Base-by-base conservation (phyloP, 371 early-diverging fungal genomes). In the Umbelopsis sp. region DNA sequence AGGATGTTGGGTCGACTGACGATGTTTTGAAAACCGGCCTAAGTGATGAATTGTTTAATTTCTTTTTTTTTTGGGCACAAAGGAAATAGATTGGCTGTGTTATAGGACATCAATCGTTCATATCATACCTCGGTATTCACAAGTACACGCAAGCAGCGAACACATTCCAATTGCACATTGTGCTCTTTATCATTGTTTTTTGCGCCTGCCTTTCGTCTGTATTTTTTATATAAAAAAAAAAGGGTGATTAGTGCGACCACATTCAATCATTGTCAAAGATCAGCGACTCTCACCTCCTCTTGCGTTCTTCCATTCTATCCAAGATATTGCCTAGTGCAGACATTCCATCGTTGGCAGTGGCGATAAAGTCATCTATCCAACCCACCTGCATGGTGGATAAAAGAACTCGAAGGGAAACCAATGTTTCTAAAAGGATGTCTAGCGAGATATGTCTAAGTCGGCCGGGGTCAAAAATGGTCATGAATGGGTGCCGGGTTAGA, bases 341-440 rank as follows among this genome's bases (percentile, higher is more conserved):
- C 8, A 82, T 63, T 7, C 85, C 83, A 53, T 79, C 79, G 51
- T 83, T 79, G 3, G 77, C 67, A 16, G 76, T 72, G 16, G 88
- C 84, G 10, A 90, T 68, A 66, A 90, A 90, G 62, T 83, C 81
- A 18, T 83, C 79, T 6, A 87, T 84, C 89, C 89, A 90, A 4
- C 86, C 76, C 16, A 86, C 53, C 41, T 81, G 81, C 14, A 80
- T 86, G 2, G 85, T 83, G 0, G 86, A 77, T 8, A 89, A 71
- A 0, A 78, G 76, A 35, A 80, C 74, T 11, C 82, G 76, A 44
- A 90, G 76, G 7, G 85, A 80, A 20, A 74, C 73, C n/a, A 90
- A 71, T 57, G 84, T 82, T 41, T 87, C 85, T 29, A 80, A 75
- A 32, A 88, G 69, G 0, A 72, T 65, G 48, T 88, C 84, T 2